Evolutionary conservation across 306 rosid species (phyloP).

Genomic region (Myrica gale): DNA sequence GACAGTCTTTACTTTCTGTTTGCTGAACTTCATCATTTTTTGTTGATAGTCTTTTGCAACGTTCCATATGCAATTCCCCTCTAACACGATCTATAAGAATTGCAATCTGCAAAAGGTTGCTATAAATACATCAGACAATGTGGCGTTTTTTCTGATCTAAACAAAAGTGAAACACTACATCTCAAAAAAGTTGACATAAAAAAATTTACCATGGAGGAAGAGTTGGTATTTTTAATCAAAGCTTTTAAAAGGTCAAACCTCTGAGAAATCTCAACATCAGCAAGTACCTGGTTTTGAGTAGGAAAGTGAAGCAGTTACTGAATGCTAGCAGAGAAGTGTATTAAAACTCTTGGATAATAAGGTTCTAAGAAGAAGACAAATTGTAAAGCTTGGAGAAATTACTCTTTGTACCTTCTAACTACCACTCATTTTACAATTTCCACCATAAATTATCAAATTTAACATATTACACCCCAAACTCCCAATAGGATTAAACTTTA

Average conservation of each 20-base stretch:
- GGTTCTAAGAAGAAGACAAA: not conserved
- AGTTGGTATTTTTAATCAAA: slow-evolving; percentile 61
- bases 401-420: too few relatives aligned
- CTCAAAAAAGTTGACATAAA: slow-evolving; percentile 24
- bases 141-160: not conserved
- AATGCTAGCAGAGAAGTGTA: slow-evolving; percentile 17
- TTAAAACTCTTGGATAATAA: slow-evolving; percentile 3
- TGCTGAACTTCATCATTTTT: slow-evolving; percentile 27
- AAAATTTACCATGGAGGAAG: slow-evolving; percentile 79
- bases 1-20: slow-evolving; percentile 21
- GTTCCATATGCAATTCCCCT: slow-evolving; percentile 62
- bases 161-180: slow-evolving; percentile 1
- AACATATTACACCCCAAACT: too few relatives aligned
- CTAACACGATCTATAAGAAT: slow-evolving; percentile 70
- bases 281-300: slow-evolving; percentile 57
- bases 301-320: slow-evolving; percentile 22
- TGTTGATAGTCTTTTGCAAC: slow-evolving; percentile 31
- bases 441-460: too few relatives aligned
- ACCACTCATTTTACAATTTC: too few relatives aligned
- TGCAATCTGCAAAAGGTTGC: slow-evolving; percentile 54
- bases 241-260: slow-evolving; percentile 69
- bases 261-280: slow-evolving; percentile 63
- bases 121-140: slow-evolving; percentile 30
- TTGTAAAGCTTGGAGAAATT: not conserved
- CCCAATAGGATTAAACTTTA: too few relatives aligned